A percentile compares a stretch with the other conserved stretches of the same genome.
Conservation (phyloP, 73 alveolate genomes). For the Vitrella brassicaformis region DNA sequence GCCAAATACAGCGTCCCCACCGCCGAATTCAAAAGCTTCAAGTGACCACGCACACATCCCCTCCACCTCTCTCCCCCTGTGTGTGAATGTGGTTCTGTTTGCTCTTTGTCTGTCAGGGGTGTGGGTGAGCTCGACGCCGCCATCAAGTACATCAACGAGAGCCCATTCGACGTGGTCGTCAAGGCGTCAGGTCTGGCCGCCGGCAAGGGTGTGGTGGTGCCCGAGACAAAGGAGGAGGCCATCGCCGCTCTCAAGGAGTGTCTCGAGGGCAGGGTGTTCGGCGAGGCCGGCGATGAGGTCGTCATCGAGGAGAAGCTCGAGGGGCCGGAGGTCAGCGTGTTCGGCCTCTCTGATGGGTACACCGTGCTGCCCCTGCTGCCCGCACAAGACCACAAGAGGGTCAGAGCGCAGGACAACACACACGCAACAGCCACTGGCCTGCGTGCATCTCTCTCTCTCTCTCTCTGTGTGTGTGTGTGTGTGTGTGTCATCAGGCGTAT, state of each 20-base stretch:
- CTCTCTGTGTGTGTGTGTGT: too few species aligned
- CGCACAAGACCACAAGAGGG: constrained; percentile 15
- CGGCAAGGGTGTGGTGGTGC: constrained; percentile 26
- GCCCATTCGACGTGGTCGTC: constrained; percentile 26
- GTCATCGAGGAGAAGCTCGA: constrained; percentile 19
- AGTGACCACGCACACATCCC: neutral
- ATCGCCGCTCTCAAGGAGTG: constrained; percentile 14
- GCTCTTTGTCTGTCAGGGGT: neutral
- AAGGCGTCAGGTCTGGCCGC: constrained; percentile 37
- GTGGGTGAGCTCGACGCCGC: neutral
- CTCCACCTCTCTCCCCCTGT: neutral
- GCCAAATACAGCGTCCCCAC: constrained; percentile 27
- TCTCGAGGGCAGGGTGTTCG: constrained; percentile 15
- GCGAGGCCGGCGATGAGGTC: constrained; percentile 34
- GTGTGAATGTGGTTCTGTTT: neutral
- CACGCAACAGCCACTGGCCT: neutral
- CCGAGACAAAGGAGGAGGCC: constrained; percentile 30
- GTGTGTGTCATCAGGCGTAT: constrained; percentile 6
- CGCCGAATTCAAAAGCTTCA: constrained; percentile 25
- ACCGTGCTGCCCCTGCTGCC: neutral
- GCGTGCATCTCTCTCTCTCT: neutral
- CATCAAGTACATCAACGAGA: constrained; percentile 12
- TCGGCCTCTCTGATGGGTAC: constrained; percentile 26
- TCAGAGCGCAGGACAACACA: neutral
- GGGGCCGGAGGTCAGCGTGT: constrained; percentile 27